phyloP scores from a whole-genome alignment of 495 filamentous ascomycete genomes.

The Eremomyces bilateralis region DNA sequence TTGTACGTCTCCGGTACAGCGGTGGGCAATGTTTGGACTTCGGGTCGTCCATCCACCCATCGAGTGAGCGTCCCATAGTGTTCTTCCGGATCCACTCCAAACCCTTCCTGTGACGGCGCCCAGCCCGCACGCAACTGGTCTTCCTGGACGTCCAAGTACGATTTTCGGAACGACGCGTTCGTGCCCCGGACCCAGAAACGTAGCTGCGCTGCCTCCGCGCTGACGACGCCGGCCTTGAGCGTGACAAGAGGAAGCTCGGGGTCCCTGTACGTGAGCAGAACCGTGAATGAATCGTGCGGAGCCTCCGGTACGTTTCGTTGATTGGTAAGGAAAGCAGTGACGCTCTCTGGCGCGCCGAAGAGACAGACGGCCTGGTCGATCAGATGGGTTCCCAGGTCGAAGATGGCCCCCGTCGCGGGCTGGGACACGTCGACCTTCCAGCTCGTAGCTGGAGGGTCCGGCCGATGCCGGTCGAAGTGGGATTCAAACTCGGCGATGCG shows the following conservation, averaged over 20 bases:
- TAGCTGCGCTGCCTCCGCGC: conserved; percentile 46
- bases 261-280: conserved; percentile 52
- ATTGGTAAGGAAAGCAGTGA: conserved; percentile 46
- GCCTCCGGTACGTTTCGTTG: conserved; percentile 36
- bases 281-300: conserved; percentile 47
- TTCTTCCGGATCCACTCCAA: conserved; percentile 41
- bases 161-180: conserved; percentile 61
- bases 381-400: conserved; percentile 69
- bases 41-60: conserved; percentile 18
- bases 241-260: conserved; percentile 35
- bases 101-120: conserved; percentile 38
- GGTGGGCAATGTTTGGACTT: conserved; percentile 28
- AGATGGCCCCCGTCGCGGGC: conserved; percentile 50
- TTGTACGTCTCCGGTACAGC: conserved; percentile 48
- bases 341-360: conserved; percentile 51
- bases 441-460: conserved; percentile 17
- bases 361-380: conserved; percentile 59
- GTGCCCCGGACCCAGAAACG: conserved; percentile 65
- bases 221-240: conserved; percentile 48
- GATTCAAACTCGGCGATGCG: conserved; percentile 60
- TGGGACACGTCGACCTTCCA: conserved; percentile 15
- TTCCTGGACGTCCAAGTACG: conserved; percentile 61
- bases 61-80: conserved; percentile 27
- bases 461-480: conserved; percentile 65
- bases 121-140: conserved; percentile 52